Conservation (phyloP, 495 filamentous ascomycete species). For the Aspergillus ostianus region DNA sequence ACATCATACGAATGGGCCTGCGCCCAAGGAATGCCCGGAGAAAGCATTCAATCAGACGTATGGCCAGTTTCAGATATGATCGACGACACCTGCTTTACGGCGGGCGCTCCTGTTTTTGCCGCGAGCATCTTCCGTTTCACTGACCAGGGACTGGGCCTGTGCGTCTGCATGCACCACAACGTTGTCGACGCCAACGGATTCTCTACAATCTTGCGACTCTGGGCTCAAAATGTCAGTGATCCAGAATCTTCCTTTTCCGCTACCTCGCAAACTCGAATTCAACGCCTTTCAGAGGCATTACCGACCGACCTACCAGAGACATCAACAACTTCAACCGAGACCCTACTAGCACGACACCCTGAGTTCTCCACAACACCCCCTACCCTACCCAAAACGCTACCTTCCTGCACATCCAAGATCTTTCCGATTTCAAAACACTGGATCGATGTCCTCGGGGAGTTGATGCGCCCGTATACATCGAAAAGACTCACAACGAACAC, state of each 20-base stretch:
- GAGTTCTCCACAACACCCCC: constrained; percentile 12
- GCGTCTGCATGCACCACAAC: constrained; percentile 13
- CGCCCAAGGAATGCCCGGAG: constrained; percentile 1
- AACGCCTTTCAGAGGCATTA: constrained; percentile 5
- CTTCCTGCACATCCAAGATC: constrained; percentile 12
- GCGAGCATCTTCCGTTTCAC: constrained; percentile 13
- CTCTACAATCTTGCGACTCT: constrained; percentile 5
- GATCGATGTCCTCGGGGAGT: constrained; percentile 5
- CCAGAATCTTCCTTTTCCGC: constrained; percentile 1
- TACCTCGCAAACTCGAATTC: neutral
- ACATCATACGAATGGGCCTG: neutral
- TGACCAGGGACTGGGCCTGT: constrained; percentile 9
- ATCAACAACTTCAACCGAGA: neutral
- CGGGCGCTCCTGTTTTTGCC: constrained; percentile 9
- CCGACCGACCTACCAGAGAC: constrained; percentile 1
- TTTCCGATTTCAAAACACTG: constrained; percentile 7
- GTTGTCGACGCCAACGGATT: constrained; percentile 12
- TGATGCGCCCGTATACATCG: constrained; percentile 29
- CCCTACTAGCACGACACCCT: constrained; percentile 8
- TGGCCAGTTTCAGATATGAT: constrained; percentile 9
- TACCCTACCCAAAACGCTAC: neutral
- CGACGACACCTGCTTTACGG: neutral
- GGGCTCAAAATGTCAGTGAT: constrained; percentile 4
- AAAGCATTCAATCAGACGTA: constrained; percentile 8
- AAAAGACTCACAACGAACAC: constrained; percentile 12